A percentile compares a stretch with the other conserved stretches of the same genome.
phyloP scores from a whole-genome alignment of 768 basidiomycete species.

The Calvatia gigantea region DNA sequence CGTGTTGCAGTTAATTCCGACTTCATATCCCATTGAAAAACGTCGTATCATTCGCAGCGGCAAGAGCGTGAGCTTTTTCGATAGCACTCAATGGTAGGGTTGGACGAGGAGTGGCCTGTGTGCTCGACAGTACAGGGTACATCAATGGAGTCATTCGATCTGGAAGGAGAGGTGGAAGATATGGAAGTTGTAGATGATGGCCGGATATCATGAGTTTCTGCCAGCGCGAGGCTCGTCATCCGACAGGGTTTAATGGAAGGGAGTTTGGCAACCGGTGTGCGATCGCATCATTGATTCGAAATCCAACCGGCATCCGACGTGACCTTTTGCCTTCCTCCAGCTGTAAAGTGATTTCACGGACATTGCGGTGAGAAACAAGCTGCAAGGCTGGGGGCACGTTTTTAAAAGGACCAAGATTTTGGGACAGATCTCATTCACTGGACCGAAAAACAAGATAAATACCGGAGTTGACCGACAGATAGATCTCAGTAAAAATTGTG shows the following conservation, averaged over 20 bases:
- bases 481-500: constrained; percentile 21
- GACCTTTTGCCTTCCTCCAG: constrained; percentile 34
- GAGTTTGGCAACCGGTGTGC: constrained; percentile 21
- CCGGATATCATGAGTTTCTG: constrained; percentile 20
- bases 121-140: constrained; percentile 63
- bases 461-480: constrained; percentile 18
- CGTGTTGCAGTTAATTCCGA: constrained; percentile 45
- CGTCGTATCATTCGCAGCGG: constrained; percentile 53
- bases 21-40: constrained; percentile 50
- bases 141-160: constrained; percentile 69
- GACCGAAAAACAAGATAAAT: constrained; percentile 10
- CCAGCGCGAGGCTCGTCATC: constrained; percentile 15
- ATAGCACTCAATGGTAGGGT: constrained; percentile 73
- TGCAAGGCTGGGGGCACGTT: constrained; percentile 22
- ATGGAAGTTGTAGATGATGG: constrained; percentile 36
- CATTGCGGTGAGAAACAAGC: constrained; percentile 40
- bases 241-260: constrained; percentile 26
- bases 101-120: constrained; percentile 73
- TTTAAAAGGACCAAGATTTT: constrained; percentile 1
- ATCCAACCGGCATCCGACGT: constrained; percentile 29
- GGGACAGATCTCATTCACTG: constrained; percentile 4
- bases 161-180: constrained; percentile 67
- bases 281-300: constrained; percentile 21
- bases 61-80: constrained; percentile 46
- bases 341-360: constrained; percentile 34